Percentiles rank a stretch among this genome's conserved stretches.
Evolutionary conservation across 139 green algal species (phyloP).

Genomic region (Mesotaenium endlicherianum): DNA sequence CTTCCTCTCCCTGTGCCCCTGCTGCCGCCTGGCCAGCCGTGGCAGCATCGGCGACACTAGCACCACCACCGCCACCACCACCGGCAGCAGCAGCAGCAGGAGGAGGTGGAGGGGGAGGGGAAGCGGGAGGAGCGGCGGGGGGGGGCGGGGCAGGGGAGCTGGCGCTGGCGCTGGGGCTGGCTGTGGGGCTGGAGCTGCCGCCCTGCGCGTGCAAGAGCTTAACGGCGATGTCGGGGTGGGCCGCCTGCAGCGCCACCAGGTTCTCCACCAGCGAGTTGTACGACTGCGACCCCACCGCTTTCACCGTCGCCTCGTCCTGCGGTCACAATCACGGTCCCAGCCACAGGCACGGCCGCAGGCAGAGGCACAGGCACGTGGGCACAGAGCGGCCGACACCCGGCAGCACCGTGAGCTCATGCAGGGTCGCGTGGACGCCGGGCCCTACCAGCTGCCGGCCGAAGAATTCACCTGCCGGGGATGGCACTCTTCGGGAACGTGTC

Average conservation of each 20-base stretch:
- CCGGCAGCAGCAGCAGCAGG: no score
- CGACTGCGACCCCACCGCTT: slow-evolving; percentile 50
- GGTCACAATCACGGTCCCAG: no score
- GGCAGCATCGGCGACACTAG: neutral
- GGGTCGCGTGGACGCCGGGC: no score
- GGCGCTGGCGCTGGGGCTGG: neutral
- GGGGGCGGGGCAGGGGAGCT: neutral
- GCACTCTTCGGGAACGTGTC: no score
- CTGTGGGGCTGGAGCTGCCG: neutral
- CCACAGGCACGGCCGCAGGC: no score
- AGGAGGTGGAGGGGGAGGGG: no score
- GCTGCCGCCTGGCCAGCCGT: neutral
- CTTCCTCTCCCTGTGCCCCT: neutral
- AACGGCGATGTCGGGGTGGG: neutral
- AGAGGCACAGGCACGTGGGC: no score
- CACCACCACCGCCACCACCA: no score
- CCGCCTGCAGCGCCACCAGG: slow-evolving; percentile 58
- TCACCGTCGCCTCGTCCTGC: slow-evolving; percentile 39
- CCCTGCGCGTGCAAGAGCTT: neutral
- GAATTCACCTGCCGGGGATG: no score
- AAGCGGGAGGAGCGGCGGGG: neutral
- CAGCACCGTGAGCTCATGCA: no score
- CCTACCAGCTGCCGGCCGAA: no score
- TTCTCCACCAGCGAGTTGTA: slow-evolving; percentile 84
- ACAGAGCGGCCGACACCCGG: no score